Evolutionary conservation across 805 yeast species (phyloP).

Genomic region (Aciculoconidium aculeatum): DNA sequence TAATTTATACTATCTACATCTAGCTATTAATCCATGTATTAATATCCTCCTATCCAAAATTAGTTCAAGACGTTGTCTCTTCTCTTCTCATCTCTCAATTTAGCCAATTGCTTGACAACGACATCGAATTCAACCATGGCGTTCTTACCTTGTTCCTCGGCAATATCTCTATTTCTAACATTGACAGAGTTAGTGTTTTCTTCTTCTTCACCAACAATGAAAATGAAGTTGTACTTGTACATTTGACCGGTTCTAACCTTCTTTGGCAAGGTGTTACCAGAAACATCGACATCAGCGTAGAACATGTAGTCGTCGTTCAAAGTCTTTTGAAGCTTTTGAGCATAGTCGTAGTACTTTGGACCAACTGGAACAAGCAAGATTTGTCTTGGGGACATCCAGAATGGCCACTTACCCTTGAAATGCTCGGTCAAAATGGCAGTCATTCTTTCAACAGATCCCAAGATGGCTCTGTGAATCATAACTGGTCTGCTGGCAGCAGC

Average conservation of each 20-base stretch:
- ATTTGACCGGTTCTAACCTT: conserved; percentile 96
- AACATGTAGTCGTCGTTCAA: conserved; percentile 65
- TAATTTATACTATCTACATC: not conserved
- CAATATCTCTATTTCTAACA: conserved; percentile 93
- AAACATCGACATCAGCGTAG: conserved; percentile 86
- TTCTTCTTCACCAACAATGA: conserved; percentile 96
- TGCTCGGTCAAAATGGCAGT: conserved; percentile 97
- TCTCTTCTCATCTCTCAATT: conserved; percentile 71
- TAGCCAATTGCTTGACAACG: conserved; percentile 63
- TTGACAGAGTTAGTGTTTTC: conserved; percentile 74
- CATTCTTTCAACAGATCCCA: conserved; percentile 99
- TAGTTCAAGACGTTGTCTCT: conserved; percentile 46
- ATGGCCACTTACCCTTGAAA: conserved; percentile 99
- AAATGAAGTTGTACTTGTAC: conserved; percentile 90
- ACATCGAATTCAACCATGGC: conserved; percentile 70
- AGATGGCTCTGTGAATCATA: conserved; percentile 98
- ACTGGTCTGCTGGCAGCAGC: conserved; percentile 80
- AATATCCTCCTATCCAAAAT: not conserved
- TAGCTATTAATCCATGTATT: too few species aligned
- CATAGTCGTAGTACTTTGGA: conserved; percentile 86
- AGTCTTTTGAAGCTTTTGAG: conserved; percentile 67
- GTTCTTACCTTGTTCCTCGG: conserved; percentile 87
- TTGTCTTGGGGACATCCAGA: conserved; percentile 99
- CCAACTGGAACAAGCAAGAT: conserved; percentile 95
- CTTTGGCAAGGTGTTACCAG: conserved; percentile 96